phyloP scores from a whole-genome alignment of 805 yeast species.

The Kregervanrija delftensis region DNA sequence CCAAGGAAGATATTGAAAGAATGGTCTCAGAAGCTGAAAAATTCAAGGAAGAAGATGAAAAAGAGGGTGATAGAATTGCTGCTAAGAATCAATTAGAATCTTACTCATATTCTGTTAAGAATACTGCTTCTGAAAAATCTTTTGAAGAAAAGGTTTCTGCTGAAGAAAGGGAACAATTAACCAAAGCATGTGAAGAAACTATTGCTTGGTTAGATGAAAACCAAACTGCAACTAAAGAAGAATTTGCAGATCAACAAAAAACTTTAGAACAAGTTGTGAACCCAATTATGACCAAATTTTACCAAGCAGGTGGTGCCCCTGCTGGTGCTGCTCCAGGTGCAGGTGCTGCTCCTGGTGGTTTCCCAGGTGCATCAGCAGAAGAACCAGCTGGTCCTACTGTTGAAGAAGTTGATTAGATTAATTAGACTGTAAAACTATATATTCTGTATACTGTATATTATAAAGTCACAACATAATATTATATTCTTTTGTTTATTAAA shows the following conservation, averaged over 20 bases:
- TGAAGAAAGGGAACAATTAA: slow-evolving; percentile 46
- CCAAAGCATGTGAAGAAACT: slow-evolving; percentile 78
- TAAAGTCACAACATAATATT: too few species aligned
- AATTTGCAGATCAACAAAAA: slow-evolving; percentile 87
- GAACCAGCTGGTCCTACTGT: slow-evolving; percentile 78
- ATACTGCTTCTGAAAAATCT: slow-evolving; percentile 64
- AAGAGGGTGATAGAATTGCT: slow-evolving; percentile 77
- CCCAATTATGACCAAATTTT: slow-evolving; percentile 96
- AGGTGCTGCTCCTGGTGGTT: slow-evolving; percentile 42
- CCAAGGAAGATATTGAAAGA: slow-evolving; percentile 56
- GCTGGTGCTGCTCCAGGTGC: slow-evolving; percentile 51
- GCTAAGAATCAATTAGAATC: slow-evolving; percentile 96
- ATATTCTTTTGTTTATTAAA: too few species aligned
- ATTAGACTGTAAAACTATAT: not conserved
- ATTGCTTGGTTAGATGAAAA: slow-evolving; percentile 89
- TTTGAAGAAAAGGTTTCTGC: slow-evolving; percentile 69
- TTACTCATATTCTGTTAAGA: slow-evolving; percentile 89
- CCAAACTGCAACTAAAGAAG: slow-evolving; percentile 90
- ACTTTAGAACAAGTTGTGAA: slow-evolving; percentile 92
- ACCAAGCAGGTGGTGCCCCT: slow-evolving; percentile 89
- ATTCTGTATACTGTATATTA: too few species aligned
- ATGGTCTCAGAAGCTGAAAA: slow-evolving; percentile 61
- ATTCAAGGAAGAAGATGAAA: slow-evolving; percentile 56
- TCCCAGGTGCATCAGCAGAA: slow-evolving; percentile 35
- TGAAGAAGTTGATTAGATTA: slow-evolving; percentile 65